A percentile compares a stretch with the other conserved stretches of the same genome.
These are phyloP conservation scores for Diaporthe nobilis DNA, from an alignment of 2,329 filamentous ascomycete genomes.

Conservation along the genomic window DNA sequence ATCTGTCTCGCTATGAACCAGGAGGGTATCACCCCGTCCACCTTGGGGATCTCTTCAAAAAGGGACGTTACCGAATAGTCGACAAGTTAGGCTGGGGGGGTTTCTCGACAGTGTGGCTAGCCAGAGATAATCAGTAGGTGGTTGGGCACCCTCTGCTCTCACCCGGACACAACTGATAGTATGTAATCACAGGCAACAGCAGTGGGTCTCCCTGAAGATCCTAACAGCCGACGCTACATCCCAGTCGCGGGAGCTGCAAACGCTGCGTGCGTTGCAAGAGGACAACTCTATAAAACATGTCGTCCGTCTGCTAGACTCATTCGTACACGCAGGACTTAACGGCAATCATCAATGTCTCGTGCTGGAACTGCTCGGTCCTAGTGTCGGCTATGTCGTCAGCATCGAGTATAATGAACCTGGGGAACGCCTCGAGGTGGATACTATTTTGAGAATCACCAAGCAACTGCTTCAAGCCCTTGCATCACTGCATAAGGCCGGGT, in stretches of 20 bases:
- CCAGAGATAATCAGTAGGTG: not conserved
- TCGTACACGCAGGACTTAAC: not conserved
- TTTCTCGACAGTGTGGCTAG: not conserved
- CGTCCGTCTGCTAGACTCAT: not conserved
- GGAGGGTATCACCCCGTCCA: not conserved
- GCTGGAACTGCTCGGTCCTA: not conserved
- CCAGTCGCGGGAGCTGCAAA: not conserved
- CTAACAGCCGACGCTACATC: not conserved
- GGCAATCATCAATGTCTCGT: constrained; percentile 9
- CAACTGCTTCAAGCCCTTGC: not conserved
- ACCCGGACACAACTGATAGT: not conserved
- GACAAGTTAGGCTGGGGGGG: not conserved
- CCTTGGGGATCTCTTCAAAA: not conserved
- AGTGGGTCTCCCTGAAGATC: constrained; percentile 2
- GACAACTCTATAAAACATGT: not conserved
- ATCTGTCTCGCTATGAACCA: not conserved
- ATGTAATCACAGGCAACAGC: not conserved
- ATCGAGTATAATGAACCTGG: not conserved
- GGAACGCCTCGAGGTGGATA: not conserved
- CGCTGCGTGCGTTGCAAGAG: not conserved
- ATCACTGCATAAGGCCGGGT: not conserved
- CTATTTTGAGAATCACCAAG: not conserved
- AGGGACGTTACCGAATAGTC: not conserved
- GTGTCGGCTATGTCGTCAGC: not conserved
- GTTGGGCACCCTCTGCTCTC: not conserved